Percentiles rank a stretch among this genome's conserved stretches.
Conservation (phyloP, 2,329 filamentous ascomycete species). For the Intubia oerlemansii region DNA sequence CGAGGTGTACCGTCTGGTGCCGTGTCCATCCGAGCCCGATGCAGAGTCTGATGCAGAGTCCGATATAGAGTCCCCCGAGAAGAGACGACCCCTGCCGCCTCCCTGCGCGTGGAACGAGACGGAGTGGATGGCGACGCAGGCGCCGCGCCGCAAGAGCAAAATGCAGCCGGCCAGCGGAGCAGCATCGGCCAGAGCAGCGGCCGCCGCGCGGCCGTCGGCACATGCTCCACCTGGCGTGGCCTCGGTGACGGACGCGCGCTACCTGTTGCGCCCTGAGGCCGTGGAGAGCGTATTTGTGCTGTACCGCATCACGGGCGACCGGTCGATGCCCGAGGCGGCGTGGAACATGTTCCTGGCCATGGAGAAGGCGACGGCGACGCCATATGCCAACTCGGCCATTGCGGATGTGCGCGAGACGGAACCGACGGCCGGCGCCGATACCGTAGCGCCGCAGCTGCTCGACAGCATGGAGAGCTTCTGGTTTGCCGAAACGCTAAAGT, state of each 20-base stretch:
- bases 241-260: constrained; percentile 15
- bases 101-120: constrained; percentile 16
- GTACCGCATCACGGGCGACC: constrained; percentile 57
- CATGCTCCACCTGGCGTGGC: constrained; percentile 10
- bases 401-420: constrained; percentile 17
- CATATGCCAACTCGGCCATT: constrained; percentile 8
- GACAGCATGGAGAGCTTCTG: too few species aligned
- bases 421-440: constrained; percentile 19
- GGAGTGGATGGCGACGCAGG: too few species aligned
- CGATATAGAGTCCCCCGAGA: too few species aligned
- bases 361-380: constrained; percentile 30
- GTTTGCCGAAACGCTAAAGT: constrained; percentile 9
- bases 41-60: too few species aligned
- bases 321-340: constrained; percentile 50
- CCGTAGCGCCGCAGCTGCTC: too few species aligned
- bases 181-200: too few species aligned
- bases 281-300: constrained; percentile 58
- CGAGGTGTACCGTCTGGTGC: constrained; percentile 25
- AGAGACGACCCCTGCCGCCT: too few species aligned
- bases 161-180: too few species aligned
- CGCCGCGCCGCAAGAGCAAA: constrained; percentile 9
- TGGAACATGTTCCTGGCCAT: constrained; percentile 63
- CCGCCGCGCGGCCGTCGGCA: constrained; percentile 5
- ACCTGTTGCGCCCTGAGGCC: constrained; percentile 46
- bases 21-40: constrained; percentile 14